These are phyloP conservation scores for Quercus variabilis DNA, from an alignment of 306 rosid genomes.

Conservation along the genomic window DNA sequence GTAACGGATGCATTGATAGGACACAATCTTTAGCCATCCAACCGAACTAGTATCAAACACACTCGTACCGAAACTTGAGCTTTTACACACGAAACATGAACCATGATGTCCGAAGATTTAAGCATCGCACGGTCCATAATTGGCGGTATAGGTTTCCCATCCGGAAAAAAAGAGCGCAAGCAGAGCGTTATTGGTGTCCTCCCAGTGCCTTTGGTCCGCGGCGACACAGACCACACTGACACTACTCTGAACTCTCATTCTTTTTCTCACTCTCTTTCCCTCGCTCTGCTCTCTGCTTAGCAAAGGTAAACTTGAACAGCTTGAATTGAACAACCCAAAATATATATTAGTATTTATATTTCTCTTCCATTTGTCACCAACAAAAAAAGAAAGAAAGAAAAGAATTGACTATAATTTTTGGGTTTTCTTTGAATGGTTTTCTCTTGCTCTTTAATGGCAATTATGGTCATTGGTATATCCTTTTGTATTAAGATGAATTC, in stretches of 20 bases:
- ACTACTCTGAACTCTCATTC: background rate
- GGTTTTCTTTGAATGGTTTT: background rate
- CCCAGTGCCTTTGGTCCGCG: slow-evolving; percentile 5
- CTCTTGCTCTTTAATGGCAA: background rate
- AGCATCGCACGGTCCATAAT: background rate
- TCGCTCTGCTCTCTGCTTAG: background rate
- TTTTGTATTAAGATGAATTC: background rate
- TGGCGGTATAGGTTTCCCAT: background rate
- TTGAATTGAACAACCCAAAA: background rate
- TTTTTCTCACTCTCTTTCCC: background rate
- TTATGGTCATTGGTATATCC: background rate
- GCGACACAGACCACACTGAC: background rate
- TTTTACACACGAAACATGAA: background rate
- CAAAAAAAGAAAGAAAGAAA: background rate
- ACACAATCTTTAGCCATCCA: no score
- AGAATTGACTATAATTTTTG: background rate
- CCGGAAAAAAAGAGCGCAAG: slow-evolving; percentile 1
- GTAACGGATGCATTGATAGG: no score
- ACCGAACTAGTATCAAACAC: no score
- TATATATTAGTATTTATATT: background rate
- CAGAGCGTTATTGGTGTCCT: slow-evolving; percentile 11
- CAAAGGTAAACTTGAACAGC: background rate
- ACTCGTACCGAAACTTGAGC: no score
- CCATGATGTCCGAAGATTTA: background rate
- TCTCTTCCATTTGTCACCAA: background rate